Evolutionary conservation across 2,329 filamentous ascomycete species (phyloP), one percentile per base, ranked within the genome.

Genomic region (Penicillium aurantiogriseum): DNA sequence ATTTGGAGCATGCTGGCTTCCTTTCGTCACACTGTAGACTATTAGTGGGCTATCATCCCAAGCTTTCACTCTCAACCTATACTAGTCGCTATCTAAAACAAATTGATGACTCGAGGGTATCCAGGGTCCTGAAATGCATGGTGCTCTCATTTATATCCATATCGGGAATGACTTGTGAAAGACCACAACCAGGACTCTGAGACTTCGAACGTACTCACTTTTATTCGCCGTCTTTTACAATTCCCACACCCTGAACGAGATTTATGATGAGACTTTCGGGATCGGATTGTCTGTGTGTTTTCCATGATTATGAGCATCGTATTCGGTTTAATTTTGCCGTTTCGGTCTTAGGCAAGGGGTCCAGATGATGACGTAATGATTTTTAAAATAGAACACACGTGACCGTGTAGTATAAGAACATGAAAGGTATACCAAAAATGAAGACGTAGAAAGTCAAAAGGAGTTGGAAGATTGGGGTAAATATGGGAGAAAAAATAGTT

Each of bases 201-300:
- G 10, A 11, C 13, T 21, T 17, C 11, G 25, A 27, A 38, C 19
- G 4, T 19, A 60, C 69, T 64, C 46, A 74, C 73, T 62, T 75
- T 75, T 9, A 75, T 66, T 15, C 72, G 69, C 7, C 72, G 60
- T 51, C 59, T 65, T 56, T 75, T 74, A 48, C 73, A 75, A 47
- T 69, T 71, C 11, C 49, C 53, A 54, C 73, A 75, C 4, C 73
- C 73, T 15, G 62, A 48, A 0, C 71, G 67, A 9, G 73, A 74
- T 49, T 75, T 75, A 23, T 56, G 64, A 60, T 75, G 73, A 7
- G 69, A 60, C 27, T 66, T 65, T n/a, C 73, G 63, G 5, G 69
- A 59, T 50, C 59, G 46, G 21, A 63, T 42, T 9, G 40, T 7
- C 33, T 29, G 48, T 43, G 19, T 52, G 42, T 25, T 23, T 33